Percentiles rank a stretch among this genome's conserved stretches.
Conservation (phyloP, 768 basidiomycete genomes). For the Clathrus columnatus region DNA sequence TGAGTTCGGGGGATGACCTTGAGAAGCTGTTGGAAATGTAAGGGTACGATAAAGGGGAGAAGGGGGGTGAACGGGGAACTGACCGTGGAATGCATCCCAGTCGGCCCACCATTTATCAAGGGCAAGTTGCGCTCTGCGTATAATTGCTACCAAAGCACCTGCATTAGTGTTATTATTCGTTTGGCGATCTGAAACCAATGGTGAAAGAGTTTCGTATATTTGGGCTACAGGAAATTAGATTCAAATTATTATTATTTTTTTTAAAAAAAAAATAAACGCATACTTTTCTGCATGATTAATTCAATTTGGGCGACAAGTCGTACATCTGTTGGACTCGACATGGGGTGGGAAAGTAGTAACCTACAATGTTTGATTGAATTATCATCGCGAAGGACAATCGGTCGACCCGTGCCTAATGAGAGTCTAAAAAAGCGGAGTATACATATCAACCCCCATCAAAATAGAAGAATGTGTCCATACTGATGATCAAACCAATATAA, state of each 20-base stretch:
- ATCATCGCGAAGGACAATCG: constrained; percentile 84
- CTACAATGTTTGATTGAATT: constrained; percentile 80
- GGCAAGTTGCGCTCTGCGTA: constrained; percentile 77
- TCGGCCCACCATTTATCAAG: constrained; percentile 89
- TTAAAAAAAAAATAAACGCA: constrained; percentile 15
- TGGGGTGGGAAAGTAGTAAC: constrained; percentile 69
- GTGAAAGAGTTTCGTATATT: constrained; percentile 84
- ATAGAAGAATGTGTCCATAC: constrained; percentile 35
- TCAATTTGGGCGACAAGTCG: constrained; percentile 83
- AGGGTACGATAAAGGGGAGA: neutral
- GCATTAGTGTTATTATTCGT: constrained; percentile 78
- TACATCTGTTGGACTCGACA: constrained; percentile 86
- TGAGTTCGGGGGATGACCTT: constrained; percentile 77
- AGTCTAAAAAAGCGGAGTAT: constrained; percentile 40
- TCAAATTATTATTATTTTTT: neutral
- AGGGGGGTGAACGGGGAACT: constrained; percentile 17
- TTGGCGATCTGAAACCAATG: constrained; percentile 60
- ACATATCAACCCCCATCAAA: constrained; percentile 6
- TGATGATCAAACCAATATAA: constrained; percentile 96
- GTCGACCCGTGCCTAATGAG: constrained; percentile 87
- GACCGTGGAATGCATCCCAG: constrained; percentile 78
- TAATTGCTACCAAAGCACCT: constrained; percentile 37
- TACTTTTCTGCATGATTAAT: constrained; percentile 86
- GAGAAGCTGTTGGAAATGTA: constrained; percentile 17
- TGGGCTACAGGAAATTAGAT: constrained; percentile 47